These are phyloP conservation scores for Garcia nutans DNA, from an alignment of 345 rosid species.

Conservation along the genomic window DNA sequence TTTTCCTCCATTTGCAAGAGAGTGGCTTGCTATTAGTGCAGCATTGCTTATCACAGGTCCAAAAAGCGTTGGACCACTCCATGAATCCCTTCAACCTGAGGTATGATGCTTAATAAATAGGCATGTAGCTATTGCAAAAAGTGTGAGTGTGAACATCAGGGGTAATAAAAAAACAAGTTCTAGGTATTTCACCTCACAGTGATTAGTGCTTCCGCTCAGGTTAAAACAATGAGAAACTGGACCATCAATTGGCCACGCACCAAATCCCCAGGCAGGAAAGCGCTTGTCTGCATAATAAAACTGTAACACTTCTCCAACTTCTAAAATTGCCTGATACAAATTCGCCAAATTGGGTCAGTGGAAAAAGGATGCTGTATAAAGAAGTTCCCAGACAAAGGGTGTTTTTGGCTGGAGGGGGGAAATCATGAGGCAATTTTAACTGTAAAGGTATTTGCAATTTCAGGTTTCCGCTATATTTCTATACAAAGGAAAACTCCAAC, in stretches of 20 bases:
- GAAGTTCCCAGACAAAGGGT: not conserved
- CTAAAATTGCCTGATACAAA: conserved; percentile 63
- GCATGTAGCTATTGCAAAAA: conserved; percentile 2
- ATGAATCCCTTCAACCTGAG: conserved; percentile 85
- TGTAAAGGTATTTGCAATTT: too few relatives aligned
- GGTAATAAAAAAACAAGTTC: conserved; percentile 9
- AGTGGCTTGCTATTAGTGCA: conserved; percentile 64
- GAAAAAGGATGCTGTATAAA: too few relatives aligned
- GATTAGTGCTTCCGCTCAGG: conserved; percentile 80
- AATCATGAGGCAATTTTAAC: too few relatives aligned
- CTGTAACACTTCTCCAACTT: conserved; percentile 89
- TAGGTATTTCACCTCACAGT: conserved; percentile 60
- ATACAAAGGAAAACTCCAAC: too few relatives aligned
- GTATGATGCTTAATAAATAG: conserved; percentile 12
- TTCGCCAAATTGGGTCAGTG: not conserved
- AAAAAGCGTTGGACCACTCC: conserved; percentile 94
- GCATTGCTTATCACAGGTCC: conserved; percentile 80
- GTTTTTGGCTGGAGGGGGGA: not conserved
- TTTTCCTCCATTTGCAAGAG: conserved; percentile 57
- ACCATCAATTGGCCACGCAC: conserved; percentile 96
- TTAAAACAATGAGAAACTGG: conserved; percentile 96
- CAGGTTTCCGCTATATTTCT: too few relatives aligned
- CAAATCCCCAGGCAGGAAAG: conserved; percentile 97
- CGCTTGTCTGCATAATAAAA: conserved; percentile 77
- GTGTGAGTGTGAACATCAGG: not conserved